phyloP scores from a whole-genome alignment of 768 basidiomycete genomes.

The Mycena pura region DNA sequence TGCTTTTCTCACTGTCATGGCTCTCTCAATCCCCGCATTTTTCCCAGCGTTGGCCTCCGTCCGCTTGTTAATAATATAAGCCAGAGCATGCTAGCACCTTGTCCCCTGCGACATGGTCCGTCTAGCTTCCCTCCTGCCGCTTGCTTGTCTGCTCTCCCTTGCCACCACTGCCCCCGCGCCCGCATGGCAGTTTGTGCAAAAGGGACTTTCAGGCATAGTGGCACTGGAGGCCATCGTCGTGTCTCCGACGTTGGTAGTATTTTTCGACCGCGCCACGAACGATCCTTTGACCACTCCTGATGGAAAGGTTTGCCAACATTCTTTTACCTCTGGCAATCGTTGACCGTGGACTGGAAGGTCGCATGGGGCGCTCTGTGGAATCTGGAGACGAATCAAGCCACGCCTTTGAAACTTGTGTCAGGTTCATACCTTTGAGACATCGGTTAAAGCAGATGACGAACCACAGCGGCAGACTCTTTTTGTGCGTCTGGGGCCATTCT shows the following conservation, averaged over 20 bases:
- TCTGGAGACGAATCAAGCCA: conserved; percentile 50
- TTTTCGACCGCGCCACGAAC: conserved; percentile 63
- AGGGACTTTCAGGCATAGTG: conserved; percentile 16
- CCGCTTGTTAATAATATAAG: too few relatives aligned
- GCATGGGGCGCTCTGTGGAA: conserved; percentile 61
- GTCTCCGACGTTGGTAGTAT: conserved; percentile 31
- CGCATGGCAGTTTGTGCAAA: conserved; percentile 16
- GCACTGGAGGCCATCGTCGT: conserved; percentile 31
- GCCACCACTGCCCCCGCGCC: conserved; percentile 2
- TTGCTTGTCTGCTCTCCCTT: conserved; percentile 14
- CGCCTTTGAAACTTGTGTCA: conserved; percentile 61
- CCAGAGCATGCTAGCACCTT: background rate
- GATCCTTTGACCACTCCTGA: conserved; percentile 51
- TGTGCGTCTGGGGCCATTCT: conserved; percentile 59
- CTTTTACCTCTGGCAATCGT: too few relatives aligned
- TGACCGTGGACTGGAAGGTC: too few relatives aligned
- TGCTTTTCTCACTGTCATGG: conserved; percentile 11
- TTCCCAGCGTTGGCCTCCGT: background rate
- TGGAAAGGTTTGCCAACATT: too few relatives aligned
- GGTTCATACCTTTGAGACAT: too few relatives aligned
- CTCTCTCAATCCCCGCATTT: background rate
- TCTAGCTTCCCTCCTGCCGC: conserved; percentile 9
- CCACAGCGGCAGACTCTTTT: conserved; percentile 68
- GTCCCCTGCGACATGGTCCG: conserved; percentile 12
- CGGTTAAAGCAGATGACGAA: too few relatives aligned